Evolutionary conservation across 345 rosid species (phyloP), one percentile per base, ranked within the genome.

Genomic region (Eucalyptus lansdowneana): DNA sequence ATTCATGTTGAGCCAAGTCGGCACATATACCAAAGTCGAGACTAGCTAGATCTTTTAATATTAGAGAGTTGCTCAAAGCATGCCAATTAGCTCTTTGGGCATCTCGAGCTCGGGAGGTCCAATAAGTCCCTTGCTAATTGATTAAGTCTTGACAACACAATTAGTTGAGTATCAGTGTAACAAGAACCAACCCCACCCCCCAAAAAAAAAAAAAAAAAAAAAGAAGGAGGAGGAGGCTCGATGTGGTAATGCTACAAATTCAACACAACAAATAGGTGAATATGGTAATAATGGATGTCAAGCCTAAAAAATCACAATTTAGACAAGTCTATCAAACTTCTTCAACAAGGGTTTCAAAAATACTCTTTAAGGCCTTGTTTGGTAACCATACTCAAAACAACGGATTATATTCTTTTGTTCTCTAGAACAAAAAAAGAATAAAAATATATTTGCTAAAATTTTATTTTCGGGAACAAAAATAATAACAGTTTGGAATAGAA

Each of bases 401-500:
- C 2, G 21, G 2, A 53, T 21, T 53, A 2, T 8, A 53, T 53
- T 53, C 5, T 53, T 53, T 53, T 53, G 5, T 8, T 53, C 25
- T 53, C 11, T 4, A 21, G 1, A 53, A 53, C 11, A 53, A 53
- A 53, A 53, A 16, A 53, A 21, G 0, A 53, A 19, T 19, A 19
- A 4, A 53, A 53, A 21, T 8, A 5, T 5, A 19, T 53, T 53
- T 53, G 5, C 10, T 53, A 19, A 53, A 19, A 3, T 3, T 53
- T 53, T 53, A 16, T 53, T 53, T 53, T 53, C 5, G 4, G 0
- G 11, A 53, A 53, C 11, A 19, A 53, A 19, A 53, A 19, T 53
- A 21, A 53, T 0, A 53, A 53, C 0, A 53, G 2, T 53, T 21
- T 53, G 0, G 11, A 53, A 53, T 2, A 21, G 0, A 53, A 53